Conservation (phyloP, 2,329 filamentous ascomycete genomes). For the Fusarium fujikuroi region DNA sequence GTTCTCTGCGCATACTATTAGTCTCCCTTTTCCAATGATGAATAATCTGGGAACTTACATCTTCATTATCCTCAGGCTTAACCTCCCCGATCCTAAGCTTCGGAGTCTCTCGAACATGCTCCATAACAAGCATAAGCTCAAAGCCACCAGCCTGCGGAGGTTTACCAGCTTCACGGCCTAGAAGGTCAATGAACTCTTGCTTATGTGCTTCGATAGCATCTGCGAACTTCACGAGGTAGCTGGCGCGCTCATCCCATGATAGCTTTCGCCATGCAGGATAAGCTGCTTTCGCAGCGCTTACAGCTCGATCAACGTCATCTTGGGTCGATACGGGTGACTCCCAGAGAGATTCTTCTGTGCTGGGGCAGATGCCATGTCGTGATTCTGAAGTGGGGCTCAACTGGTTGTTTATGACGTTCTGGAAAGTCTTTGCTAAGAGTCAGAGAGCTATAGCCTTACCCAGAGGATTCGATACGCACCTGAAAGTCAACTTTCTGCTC, state of each 20-base stretch:
- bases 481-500: conserved; percentile 1
- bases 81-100: conserved; percentile 25
- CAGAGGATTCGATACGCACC: too few relatives aligned
- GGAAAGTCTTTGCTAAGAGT: neutral
- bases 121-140: conserved; percentile 7
- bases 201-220: conserved; percentile 43
- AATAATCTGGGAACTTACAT: neutral
- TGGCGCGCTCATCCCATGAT: conserved; percentile 40
- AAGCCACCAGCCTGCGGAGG: conserved; percentile 26
- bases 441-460: too few relatives aligned
- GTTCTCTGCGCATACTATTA: conserved; percentile 1
- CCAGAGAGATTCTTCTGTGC: conserved; percentile 47
- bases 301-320: conserved; percentile 47
- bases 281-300: conserved; percentile 42
- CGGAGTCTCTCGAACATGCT: neutral
- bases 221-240: conserved; percentile 41
- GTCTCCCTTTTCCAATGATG: neutral
- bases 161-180: conserved; percentile 43
- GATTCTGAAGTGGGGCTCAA: conserved; percentile 31
- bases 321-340: conserved; percentile 44
- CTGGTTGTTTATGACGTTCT: conserved; percentile 50
- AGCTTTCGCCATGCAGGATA: conserved; percentile 47
- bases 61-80: conserved; percentile 26
- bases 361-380: conserved; percentile 43
- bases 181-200: conserved; percentile 36